Conservation (phyloP, 495 filamentous ascomycete genomes). For the Aspergillus carlsbadensis region DNA sequence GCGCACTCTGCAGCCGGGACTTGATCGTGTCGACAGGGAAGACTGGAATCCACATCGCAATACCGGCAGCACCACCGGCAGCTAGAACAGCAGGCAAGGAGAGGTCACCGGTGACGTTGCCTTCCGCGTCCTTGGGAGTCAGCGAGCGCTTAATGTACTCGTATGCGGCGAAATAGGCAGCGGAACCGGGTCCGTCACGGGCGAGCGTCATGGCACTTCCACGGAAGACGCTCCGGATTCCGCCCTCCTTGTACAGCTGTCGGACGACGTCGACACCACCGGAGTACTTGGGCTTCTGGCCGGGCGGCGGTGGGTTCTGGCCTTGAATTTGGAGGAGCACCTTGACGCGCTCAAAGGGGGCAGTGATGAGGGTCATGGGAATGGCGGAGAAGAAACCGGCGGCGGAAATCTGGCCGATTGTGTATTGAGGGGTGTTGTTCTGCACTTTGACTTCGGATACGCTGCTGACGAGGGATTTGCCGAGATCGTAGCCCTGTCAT, state of each 20-base stretch:
- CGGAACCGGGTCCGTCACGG: constrained; percentile 86
- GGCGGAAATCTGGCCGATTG: constrained; percentile 82
- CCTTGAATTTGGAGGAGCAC: constrained; percentile 97
- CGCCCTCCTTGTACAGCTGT: constrained; percentile 90
- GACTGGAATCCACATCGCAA: constrained; percentile 99
- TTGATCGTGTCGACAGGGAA: constrained; percentile 99
- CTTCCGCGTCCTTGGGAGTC: constrained; percentile 81
- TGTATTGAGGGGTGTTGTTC: constrained; percentile 62
- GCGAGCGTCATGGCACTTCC: constrained; percentile 89
- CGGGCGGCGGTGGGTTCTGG: constrained; percentile 78
- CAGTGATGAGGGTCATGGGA: constrained; percentile 96
- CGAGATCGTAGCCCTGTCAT: constrained; percentile 81
- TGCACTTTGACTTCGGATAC: constrained; percentile 61
- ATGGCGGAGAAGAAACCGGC: constrained; percentile 98
- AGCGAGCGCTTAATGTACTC: constrained; percentile 87
- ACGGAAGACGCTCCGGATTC: constrained; percentile 86
- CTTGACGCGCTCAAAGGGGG: constrained; percentile 98
- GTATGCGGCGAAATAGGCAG: constrained; percentile 96
- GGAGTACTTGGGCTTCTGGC: constrained; percentile 89
- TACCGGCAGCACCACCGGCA: constrained; percentile 85
- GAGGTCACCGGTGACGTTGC: constrained; percentile 66
- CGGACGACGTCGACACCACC: constrained; percentile 91
- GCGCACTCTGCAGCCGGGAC: constrained; percentile 85
- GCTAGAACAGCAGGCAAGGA: constrained; percentile 79
- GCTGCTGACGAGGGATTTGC: constrained; percentile 77